A percentile compares a stretch with the other conserved stretches of the same genome.
Conservation (phyloP, 768 basidiomycete genomes). For the Hypholoma sublateritium region DNA sequence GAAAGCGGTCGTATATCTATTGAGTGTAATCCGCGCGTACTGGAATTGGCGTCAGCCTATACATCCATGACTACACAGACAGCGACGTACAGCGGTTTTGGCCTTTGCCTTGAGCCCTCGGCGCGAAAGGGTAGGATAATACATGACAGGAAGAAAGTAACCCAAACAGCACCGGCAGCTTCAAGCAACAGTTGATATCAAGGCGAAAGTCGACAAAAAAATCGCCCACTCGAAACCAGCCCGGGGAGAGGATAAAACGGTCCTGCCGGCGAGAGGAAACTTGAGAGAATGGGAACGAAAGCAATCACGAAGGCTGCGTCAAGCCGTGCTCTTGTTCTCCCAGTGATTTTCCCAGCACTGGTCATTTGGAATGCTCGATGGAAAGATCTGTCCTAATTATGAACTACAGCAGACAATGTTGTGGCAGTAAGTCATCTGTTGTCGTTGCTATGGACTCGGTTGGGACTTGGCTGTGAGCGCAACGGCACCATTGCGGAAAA, state of each 20-base stretch:
- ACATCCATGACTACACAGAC: background rate
- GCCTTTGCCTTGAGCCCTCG: conserved; percentile 17
- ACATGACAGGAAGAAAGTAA: conserved; percentile 8
- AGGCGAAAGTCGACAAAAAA: conserved; percentile 7
- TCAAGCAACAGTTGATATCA: background rate
- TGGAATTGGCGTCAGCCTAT: conserved; percentile 11
- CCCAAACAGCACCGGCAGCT: background rate
- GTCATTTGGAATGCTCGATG: background rate
- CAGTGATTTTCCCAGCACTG: background rate
- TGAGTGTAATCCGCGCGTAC: conserved; percentile 39
- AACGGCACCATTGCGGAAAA: background rate
- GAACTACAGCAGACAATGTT: too few relatives aligned
- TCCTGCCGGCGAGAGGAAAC: conserved; percentile 17
- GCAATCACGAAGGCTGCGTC: conserved; percentile 5
- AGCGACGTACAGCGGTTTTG: conserved; percentile 13
- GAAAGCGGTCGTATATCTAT: conserved; percentile 42
- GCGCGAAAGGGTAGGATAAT: conserved; percentile 8
- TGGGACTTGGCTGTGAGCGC: background rate
- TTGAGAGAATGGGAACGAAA: conserved; percentile 9
- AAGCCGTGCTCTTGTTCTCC: background rate
- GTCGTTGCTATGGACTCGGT: background rate
- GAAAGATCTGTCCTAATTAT: background rate
- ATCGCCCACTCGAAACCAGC: conserved; percentile 14
- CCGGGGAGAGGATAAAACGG: conserved; percentile 15
- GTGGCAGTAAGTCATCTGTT: background rate